Conservation (phyloP, 2,329 filamentous ascomycete genomes). For the Pseudogymnoascus sp. region DNA sequence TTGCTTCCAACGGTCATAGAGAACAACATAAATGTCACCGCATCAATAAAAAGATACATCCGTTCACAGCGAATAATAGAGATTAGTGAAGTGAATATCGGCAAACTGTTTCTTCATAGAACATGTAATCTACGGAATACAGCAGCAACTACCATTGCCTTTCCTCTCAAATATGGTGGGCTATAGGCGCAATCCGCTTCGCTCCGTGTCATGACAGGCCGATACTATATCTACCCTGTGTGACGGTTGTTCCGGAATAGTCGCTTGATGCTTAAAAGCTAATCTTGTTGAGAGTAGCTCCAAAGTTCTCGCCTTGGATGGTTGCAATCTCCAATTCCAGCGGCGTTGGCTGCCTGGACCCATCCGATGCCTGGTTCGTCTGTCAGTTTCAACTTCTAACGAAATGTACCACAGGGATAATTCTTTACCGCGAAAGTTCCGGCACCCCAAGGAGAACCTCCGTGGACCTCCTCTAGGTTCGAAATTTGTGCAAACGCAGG, state of each 20-base stretch:
- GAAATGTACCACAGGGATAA: not conserved
- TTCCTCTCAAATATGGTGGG: not conserved
- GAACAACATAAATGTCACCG: not conserved
- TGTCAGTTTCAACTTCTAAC: conserved; percentile 7
- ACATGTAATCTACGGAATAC: not conserved
- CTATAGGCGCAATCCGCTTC: not conserved
- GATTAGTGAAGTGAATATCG: not conserved
- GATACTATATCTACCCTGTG: not conserved
- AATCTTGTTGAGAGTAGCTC: conserved; percentile 63
- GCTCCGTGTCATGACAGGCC: not conserved
- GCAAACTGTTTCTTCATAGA: not conserved
- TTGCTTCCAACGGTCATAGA: not conserved
- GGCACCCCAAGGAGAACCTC: conserved; percentile 86
- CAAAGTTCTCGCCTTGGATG: conserved; percentile 81
- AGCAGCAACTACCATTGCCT: not conserved
- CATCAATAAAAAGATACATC: not conserved
- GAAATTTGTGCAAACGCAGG: conserved; percentile 62
- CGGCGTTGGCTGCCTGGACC: conserved; percentile 68
- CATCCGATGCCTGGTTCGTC: conserved; percentile 50
- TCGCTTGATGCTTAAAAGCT: conserved; percentile 33
- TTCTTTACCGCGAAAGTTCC: conserved; percentile 70
- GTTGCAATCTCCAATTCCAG: conserved; percentile 73
- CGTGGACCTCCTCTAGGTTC: conserved; percentile 71
- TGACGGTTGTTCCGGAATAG: not conserved
- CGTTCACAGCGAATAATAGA: not conserved